phyloP scores from a whole-genome alignment of 2,329 filamentous ascomycete genomes.

The Pseudocercospora crystallina region DNA sequence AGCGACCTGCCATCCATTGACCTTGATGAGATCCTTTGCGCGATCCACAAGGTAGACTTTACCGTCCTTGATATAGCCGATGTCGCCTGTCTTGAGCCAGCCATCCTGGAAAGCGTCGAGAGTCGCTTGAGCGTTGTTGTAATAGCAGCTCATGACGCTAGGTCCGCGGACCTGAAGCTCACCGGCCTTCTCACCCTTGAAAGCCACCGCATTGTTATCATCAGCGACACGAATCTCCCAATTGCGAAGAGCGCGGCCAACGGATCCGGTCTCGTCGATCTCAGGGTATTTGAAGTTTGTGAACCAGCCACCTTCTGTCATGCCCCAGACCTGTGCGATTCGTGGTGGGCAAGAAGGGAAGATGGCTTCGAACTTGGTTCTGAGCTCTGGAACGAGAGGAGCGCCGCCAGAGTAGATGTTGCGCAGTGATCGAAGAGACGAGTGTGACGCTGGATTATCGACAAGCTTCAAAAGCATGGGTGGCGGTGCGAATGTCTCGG shows the following conservation, averaged over 20 bases:
- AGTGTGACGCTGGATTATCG: slow-evolving; percentile 34
- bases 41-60: slow-evolving; percentile 37
- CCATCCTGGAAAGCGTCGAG: slow-evolving; percentile 47
- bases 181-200: slow-evolving; percentile 49
- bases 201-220: slow-evolving; percentile 13
- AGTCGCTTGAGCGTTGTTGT: slow-evolving; percentile 32
- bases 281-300: slow-evolving; percentile 43
- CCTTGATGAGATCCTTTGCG: slow-evolving; percentile 38
- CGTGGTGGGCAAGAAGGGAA: slow-evolving; percentile 43
- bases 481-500: slow-evolving; percentile 51
- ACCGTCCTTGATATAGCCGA: slow-evolving; percentile 33
- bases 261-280: slow-evolving; percentile 46
- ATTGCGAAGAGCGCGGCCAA: slow-evolving; percentile 48
- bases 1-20: slow-evolving; percentile 37
- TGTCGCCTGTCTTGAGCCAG: slow-evolving; percentile 89
- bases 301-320: slow-evolving; percentile 53
- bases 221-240: slow-evolving; percentile 37
- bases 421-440: slow-evolving; percentile 42
- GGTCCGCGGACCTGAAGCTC: slow-evolving; percentile 43
- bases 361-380: slow-evolving; percentile 40
- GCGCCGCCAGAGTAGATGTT: slow-evolving; percentile 52
- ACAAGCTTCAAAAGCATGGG: slow-evolving; percentile 41
- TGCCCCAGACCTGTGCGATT: slow-evolving; percentile 54
- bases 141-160: slow-evolving; percentile 44
- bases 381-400: slow-evolving; percentile 46